A percentile compares a stretch with the other conserved stretches of the same genome.
These are phyloP conservation scores for Mytilinidion resinicola DNA, from an alignment of 495 filamentous ascomycete genomes.

Conservation along the genomic window DNA sequence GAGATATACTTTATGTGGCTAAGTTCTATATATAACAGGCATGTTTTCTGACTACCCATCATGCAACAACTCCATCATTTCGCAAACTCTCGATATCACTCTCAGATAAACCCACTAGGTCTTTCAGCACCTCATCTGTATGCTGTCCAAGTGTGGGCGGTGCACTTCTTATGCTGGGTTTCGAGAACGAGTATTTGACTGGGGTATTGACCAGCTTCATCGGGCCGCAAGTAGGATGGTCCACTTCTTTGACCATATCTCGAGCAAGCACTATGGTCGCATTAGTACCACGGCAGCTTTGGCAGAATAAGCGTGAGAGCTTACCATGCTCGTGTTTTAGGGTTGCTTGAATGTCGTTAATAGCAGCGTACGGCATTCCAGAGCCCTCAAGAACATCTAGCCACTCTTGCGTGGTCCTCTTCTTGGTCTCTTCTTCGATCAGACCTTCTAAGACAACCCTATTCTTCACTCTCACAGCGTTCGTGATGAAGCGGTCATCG, in stretches of 20 bases:
- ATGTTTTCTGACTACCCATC: not conserved
- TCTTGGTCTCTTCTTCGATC: slow-evolving; percentile 66
- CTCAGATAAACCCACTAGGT: slow-evolving; percentile 57
- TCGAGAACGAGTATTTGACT: slow-evolving; percentile 83
- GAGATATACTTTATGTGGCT: too few species aligned
- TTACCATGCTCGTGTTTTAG: slow-evolving; percentile 75
- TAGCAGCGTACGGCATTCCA: slow-evolving; percentile 90
- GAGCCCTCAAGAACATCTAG: slow-evolving; percentile 77
- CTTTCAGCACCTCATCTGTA: slow-evolving; percentile 74
- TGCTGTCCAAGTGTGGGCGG: slow-evolving; percentile 89
- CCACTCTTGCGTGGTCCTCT: slow-evolving; percentile 84
- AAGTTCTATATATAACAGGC: too few species aligned
- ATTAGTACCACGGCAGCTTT: not conserved
- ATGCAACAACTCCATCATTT: slow-evolving; percentile 57
- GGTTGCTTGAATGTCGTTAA: slow-evolving; percentile 84
- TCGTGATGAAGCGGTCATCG: slow-evolving; percentile 68
- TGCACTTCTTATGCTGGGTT: slow-evolving; percentile 66
- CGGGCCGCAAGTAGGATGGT: slow-evolving; percentile 74
- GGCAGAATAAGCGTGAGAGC: not conserved
- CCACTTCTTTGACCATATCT: slow-evolving; percentile 79
- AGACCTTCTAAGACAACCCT: slow-evolving; percentile 65
- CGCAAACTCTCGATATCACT: slow-evolving; percentile 57
- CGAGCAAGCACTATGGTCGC: slow-evolving; percentile 60
- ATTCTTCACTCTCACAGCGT: slow-evolving; percentile 75
- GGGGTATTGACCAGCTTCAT: slow-evolving; percentile 93